Evolutionary conservation across 176 grass and related monocot species (phyloP), one percentile per base, ranked within the genome.

Genomic region (Juncus effusus): DNA sequence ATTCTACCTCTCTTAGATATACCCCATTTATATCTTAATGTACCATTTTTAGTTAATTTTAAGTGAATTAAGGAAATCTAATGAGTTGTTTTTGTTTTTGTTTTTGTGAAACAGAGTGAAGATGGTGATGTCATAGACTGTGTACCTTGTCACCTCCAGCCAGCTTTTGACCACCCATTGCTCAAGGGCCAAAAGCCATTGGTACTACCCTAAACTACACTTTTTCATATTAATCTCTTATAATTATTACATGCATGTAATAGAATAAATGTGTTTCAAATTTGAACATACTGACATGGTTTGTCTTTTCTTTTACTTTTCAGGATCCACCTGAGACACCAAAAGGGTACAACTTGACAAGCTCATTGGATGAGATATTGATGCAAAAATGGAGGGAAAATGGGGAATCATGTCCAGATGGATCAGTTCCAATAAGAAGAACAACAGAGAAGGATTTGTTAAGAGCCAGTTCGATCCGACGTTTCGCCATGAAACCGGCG

Each of bases 81-180:
- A 60, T 42, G 5, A 40, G 13, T 38, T 14, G 3, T 40, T 51
- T 49, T 49, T 45, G 3, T 40, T 51, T 49, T 49, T 45, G 6
- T 2, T 10, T 49, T 37, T 64, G 59, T 36, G 19, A 70, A 47
- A 77, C 65, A 95, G 90, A 89, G 83, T 28, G 79, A 83, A 6
- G 86, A 90, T 13, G 90, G 90, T 15, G 90, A 95, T 59, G 50
- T 95, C 62, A 95, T 95, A 63, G 86, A 95, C 75, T 90, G 90
- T 64, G 90, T 95, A 55, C 86, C 80, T 14, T 54, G 57, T 52
- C 85, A 89, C 72, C 86, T 89, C 70, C 90, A 95, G 64, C 90
- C 86, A 6, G 82, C 90, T 56, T 95, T 95, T 79, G 77, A 89
- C 7, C 82, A 89, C 13, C 82, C 80, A 52, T 78, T 45, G 71